phyloP scores from a whole-genome alignment of 139 green algal genomes.

The Ettlia oleoabundans region DNA sequence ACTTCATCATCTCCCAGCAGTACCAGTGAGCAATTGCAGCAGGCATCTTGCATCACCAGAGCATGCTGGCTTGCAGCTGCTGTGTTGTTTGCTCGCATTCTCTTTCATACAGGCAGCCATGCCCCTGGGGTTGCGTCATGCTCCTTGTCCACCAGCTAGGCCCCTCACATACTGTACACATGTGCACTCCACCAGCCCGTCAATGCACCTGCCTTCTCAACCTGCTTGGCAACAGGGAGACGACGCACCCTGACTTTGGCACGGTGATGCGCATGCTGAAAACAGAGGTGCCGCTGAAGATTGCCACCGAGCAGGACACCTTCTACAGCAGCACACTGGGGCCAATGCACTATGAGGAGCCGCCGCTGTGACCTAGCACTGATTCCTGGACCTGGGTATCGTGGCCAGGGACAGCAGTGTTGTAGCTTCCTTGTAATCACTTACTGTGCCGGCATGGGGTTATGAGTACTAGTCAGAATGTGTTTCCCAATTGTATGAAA shows the following conservation, averaged over 20 bases:
- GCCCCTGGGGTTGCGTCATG: too few relatives aligned
- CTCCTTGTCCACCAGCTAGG: too few relatives aligned
- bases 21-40: conserved; percentile 11
- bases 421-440: too few relatives aligned
- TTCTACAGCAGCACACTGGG: conserved; percentile 10
- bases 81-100: not conserved
- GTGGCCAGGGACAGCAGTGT: too few relatives aligned
- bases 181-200: too few relatives aligned
- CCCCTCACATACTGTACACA: too few relatives aligned
- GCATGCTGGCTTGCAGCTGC: too few relatives aligned
- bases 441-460: too few relatives aligned
- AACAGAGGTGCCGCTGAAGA: conserved; percentile 15
- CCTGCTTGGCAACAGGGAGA: not conserved
- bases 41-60: not conserved
- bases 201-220: too few relatives aligned
- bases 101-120: not conserved
- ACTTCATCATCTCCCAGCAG: conserved; percentile 37
- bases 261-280: conserved; percentile 55
- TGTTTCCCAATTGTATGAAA: too few relatives aligned
- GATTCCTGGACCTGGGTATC: not conserved
- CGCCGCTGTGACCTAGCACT: not conserved
- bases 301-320: conserved; percentile 10
- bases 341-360: conserved; percentile 10
- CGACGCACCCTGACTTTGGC: conserved; percentile 43
- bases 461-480: too few relatives aligned